Percentiles rank a stretch among this genome's conserved stretches.
These are phyloP conservation scores for Rutidosis leptorrhynchoides DNA, from an alignment of 129 eudicot genomes.

Conservation along the genomic window DNA sequence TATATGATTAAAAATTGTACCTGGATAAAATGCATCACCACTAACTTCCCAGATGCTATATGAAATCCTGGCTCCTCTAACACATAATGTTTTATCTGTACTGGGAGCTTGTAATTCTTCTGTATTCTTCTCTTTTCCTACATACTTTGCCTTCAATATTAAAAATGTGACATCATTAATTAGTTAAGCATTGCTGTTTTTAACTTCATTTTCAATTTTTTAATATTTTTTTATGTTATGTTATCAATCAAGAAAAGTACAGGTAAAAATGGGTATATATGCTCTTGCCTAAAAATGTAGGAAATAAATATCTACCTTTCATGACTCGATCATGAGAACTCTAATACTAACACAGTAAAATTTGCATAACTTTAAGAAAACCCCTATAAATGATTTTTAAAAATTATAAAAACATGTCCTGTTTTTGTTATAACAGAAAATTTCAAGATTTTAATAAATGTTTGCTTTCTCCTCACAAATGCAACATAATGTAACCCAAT, in stretches of 20 bases:
- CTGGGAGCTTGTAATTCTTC: constrained; percentile 34
- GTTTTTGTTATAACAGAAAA: background rate
- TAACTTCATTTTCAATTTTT: background rate
- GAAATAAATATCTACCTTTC: background rate
- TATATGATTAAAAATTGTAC: constrained; percentile 11
- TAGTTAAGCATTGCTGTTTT: too few relatives aligned
- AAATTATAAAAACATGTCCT: background rate
- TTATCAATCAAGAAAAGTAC: background rate
- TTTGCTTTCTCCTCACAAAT: background rate
- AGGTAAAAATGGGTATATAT: background rate
- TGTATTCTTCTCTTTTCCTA: constrained; percentile 46
- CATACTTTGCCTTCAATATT: constrained; percentile 47
- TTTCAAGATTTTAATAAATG: background rate
- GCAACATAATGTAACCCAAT: background rate
- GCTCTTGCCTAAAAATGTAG: background rate
- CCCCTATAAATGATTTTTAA: background rate
- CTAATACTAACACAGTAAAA: background rate
- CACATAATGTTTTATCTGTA: constrained; percentile 57
- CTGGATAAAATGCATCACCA: constrained; percentile 47
- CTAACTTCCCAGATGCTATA: constrained; percentile 65
- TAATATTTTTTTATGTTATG: background rate
- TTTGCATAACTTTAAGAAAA: background rate
- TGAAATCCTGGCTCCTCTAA: constrained; percentile 64
- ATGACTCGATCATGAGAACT: background rate
- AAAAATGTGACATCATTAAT: background rate